A percentile compares a stretch with the other conserved stretches of the same genome.
These are phyloP conservation scores for Bimuria novae-zelandiae DNA, from an alignment of 2,329 filamentous ascomycete genomes.

Conservation along the genomic window DNA sequence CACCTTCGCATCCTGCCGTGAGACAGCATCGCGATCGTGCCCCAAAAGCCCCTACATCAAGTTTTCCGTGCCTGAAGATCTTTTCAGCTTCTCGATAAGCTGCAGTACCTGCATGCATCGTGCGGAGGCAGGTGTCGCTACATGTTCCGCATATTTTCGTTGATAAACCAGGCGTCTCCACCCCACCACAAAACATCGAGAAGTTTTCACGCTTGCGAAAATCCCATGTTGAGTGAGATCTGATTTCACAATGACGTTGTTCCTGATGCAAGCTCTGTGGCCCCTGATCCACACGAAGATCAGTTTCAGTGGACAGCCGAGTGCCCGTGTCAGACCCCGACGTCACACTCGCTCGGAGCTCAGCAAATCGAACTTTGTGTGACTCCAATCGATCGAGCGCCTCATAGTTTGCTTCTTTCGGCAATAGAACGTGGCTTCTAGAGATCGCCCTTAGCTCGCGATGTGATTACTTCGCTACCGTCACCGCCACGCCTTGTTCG, in stretches of 20 bases:
- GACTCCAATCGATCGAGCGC: constrained; percentile 5
- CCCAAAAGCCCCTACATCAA: background rate
- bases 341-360: constrained; percentile 14
- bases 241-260: constrained; percentile 6
- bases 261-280: background rate
- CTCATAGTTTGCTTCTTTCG: constrained; percentile 17
- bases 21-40: constrained; percentile 32
- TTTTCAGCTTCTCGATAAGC: constrained; percentile 14
- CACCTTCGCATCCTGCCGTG: constrained; percentile 26
- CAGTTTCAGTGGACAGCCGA: constrained; percentile 1
- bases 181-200: too few species aligned
- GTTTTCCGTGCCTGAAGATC: constrained; percentile 23
- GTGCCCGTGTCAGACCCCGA: constrained; percentile 4
- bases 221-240: too few species aligned
- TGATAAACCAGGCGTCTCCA: too few species aligned
- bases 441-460: constrained; percentile 7
- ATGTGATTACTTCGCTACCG: constrained; percentile 9
- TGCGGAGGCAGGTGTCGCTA: constrained; percentile 4
- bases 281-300: background rate
- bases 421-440: constrained; percentile 8
- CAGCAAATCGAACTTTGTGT: constrained; percentile 4
- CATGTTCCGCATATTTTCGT: background rate
- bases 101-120: constrained; percentile 32
- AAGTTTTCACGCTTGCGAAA: background rate
- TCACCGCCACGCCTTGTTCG: constrained; percentile 12